Conservation (phyloP, 2,329 filamentous ascomycete genomes). For the Claviceps monticola region DNA sequence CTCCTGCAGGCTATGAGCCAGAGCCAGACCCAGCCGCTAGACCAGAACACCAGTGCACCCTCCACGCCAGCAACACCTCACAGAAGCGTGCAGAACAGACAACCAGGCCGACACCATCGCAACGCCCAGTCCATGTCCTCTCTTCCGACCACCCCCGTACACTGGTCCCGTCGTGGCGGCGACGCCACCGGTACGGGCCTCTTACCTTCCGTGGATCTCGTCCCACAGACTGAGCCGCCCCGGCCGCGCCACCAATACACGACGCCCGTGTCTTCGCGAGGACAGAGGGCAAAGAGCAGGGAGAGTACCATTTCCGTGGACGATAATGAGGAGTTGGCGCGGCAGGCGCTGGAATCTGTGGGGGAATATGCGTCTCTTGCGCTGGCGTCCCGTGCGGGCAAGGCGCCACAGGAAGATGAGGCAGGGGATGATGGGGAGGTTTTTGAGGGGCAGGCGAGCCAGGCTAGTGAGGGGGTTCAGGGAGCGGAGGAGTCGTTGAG, state of each 20-base stretch:
- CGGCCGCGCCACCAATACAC: conserved; percentile 26
- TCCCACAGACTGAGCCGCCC: conserved; percentile 42
- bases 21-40: conserved; percentile 38
- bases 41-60: conserved; percentile 51
- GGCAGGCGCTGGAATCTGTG: conserved; percentile 39
- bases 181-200: conserved; percentile 26
- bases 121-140: conserved; percentile 76
- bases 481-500: conserved; percentile 59
- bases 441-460: conserved; percentile 62
- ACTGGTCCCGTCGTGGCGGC: conserved; percentile 34
- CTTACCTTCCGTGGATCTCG: conserved; percentile 48
- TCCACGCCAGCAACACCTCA: conserved; percentile 47
- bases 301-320: conserved; percentile 74
- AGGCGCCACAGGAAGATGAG: conserved; percentile 8
- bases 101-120: conserved; percentile 51
- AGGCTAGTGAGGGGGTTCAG: conserved; percentile 25
- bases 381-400: conserved; percentile 9
- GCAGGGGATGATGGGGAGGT: conserved; percentile 34
- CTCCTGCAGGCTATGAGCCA: conserved; percentile 70
- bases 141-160: conserved; percentile 61
- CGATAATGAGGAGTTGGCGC: conserved; percentile 43
- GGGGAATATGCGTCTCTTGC: conserved; percentile 28
- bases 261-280: conserved; percentile 28
- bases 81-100: conserved; percentile 32
- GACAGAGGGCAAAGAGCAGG: conserved; percentile 51